Base-by-base conservation (phyloP, 2,329 filamentous ascomycete species). In the Aspergillus aculeatus region DNA sequence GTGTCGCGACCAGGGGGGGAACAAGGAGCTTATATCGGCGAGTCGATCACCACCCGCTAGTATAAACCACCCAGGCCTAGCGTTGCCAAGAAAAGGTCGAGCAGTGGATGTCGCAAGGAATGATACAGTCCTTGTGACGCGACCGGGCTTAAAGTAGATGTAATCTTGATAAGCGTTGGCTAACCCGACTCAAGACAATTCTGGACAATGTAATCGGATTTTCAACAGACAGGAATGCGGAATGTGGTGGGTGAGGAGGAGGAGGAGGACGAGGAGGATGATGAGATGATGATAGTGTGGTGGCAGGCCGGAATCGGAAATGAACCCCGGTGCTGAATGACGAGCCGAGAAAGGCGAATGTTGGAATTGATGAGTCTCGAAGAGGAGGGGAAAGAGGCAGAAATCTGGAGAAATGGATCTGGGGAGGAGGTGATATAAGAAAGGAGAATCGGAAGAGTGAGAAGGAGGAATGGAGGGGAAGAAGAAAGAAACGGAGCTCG, bases 1-100 rank as follows among this genome's bases (percentile, higher is more conserved):
- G 66, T 60, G 61, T 68, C 58, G 66, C 62, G 57, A 62, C 64
- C 62, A 63, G 61, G 61, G 63, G 64, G 61, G 64, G 38, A 19
- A n/a, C 16, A 44, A n/a, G 16, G 38, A 44, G 38, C 38, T 66
- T 71, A 68, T 65, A 67, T 64, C 62, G 65, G 52, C 60, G 49
- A 65, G 66, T 65, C 64, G 70, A 73, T 71, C 68, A 65, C 63
- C 69, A 67, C 66, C 64, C 68, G 62, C 65, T 65, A 49, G 58
- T 29, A 58, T 52, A 35, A 35, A 35, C 32, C 32, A 35, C 54
- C 58, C 60, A 63, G 62, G 56, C 52, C 49, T 49, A 56, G 57
- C 55, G 58, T 66, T 60, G 58, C 48, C 57, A 60, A 62, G 56
- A 57, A 51, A 49, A 12, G 52, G 50, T 56, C 56, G 56, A 61